phyloP scores from a whole-genome alignment of 345 rosid species.

The Syzygium jambos region DNA sequence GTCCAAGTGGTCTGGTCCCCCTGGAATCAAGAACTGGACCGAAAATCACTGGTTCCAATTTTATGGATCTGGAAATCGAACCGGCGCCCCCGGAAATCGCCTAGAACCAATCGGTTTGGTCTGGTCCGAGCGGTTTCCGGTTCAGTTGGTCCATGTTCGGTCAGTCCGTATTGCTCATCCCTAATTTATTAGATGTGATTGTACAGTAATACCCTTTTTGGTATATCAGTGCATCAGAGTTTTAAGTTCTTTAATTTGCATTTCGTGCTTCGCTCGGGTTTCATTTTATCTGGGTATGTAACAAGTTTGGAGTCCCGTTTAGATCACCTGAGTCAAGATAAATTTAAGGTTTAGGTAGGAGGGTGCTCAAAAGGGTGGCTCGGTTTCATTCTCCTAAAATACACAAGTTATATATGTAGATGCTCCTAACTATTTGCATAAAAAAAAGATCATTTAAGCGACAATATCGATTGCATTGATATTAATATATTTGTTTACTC shows the following conservation, averaged over 20 bases:
- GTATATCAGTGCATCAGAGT: neutral
- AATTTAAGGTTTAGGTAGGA: neutral
- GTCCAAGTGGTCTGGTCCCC: no score
- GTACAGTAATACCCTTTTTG: accelerated
- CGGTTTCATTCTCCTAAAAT: neutral
- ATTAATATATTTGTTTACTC: no score
- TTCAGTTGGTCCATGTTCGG: no score
- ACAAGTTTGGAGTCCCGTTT: neutral
- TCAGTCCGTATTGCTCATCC: no score
- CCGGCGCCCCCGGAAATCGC: no score
- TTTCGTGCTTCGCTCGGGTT: accelerated
- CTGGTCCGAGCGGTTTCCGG: no score
- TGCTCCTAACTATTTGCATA: neutral
- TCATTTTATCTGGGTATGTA: no score
- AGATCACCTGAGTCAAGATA: neutral
- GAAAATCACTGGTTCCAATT: no score
- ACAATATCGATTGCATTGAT: neutral
- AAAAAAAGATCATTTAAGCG: accelerated
- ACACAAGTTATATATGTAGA: neutral
- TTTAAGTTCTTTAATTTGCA: neutral
- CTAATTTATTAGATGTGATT: accelerated
- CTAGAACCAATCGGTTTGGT: no score
- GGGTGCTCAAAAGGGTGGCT: neutral
- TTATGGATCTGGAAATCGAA: no score
- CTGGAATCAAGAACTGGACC: no score